phyloP scores from a whole-genome alignment of 2,329 filamentous ascomycete species.

The Pleomassaria siparia region DNA sequence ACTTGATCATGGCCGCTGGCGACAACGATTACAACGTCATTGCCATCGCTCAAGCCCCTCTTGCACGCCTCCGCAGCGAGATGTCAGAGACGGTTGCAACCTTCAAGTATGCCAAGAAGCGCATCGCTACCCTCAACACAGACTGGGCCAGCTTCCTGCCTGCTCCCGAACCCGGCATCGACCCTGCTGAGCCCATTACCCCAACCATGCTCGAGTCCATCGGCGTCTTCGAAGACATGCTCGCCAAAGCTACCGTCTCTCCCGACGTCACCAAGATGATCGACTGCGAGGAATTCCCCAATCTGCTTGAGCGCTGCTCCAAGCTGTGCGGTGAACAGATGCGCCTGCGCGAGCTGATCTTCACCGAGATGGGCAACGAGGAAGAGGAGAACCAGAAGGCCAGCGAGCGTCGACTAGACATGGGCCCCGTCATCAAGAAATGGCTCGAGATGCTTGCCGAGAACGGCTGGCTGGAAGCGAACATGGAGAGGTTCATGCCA shows the following conservation, averaged over 20 bases:
- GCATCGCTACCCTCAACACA: slow-evolving; percentile 42
- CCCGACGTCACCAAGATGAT: slow-evolving; percentile 17
- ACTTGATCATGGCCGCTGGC: slow-evolving; percentile 66
- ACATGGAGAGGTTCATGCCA: slow-evolving; percentile 26
- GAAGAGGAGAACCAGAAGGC: slow-evolving; percentile 57
- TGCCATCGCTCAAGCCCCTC: slow-evolving; percentile 69
- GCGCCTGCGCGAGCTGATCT: slow-evolving; percentile 44
- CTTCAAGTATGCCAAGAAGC: slow-evolving; percentile 44
- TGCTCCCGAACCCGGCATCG: neutral
- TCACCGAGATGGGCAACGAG: slow-evolving; percentile 51
- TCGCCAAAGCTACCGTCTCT: slow-evolving; percentile 17
- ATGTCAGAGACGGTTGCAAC: slow-evolving; percentile 50
- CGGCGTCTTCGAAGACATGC: slow-evolving; percentile 16
- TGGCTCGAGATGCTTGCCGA: slow-evolving; percentile 72
- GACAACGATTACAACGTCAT: slow-evolving; percentile 76
- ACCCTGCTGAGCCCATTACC: slow-evolving; percentile 11
- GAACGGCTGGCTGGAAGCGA: slow-evolving; percentile 58
- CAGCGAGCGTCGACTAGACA: slow-evolving; percentile 64
- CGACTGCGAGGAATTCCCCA: slow-evolving; percentile 17
- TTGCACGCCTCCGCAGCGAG: slow-evolving; percentile 50
- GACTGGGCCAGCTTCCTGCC: slow-evolving; percentile 48
- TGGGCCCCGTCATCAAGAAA: slow-evolving; percentile 66
- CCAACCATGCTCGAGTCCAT: slow-evolving; percentile 16
- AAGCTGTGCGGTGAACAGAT: slow-evolving; percentile 16
- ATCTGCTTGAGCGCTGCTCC: slow-evolving; percentile 23